Evolutionary conservation across 768 basidiomycete genomes (phyloP).

Genomic region (Serendipita indica): DNA sequence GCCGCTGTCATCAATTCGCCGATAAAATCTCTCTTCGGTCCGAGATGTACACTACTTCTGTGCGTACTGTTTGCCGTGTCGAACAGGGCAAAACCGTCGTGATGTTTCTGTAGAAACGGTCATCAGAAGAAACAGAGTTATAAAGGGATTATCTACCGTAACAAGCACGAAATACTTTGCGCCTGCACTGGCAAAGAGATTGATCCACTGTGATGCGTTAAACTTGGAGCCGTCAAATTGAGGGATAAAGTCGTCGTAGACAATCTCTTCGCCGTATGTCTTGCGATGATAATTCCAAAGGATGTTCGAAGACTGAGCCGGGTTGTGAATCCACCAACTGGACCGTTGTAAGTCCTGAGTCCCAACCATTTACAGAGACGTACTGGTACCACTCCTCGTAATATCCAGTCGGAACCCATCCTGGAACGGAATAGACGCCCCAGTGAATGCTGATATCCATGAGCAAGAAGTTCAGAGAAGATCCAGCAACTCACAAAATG

Average conservation of each 20-base stretch:
- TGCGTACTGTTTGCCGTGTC: conserved; percentile 41
- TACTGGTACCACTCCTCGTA: conserved; percentile 48
- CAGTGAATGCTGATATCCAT: conserved; percentile 30
- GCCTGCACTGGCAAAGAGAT: conserved; percentile 39
- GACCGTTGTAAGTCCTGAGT: background rate
- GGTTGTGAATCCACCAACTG: conserved; percentile 29
- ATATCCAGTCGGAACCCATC: conserved; percentile 21
- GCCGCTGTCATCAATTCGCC: conserved; percentile 36
- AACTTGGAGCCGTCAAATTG: conserved; percentile 39
- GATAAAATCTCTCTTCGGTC: conserved; percentile 38
- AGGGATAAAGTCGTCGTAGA: conserved; percentile 45
- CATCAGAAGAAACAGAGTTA: background rate
- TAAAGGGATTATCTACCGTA: conserved; percentile 24
- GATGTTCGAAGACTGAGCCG: conserved; percentile 24
- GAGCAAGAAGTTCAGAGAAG: background rate
- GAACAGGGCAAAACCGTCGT: conserved; percentile 41
- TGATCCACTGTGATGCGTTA: conserved; percentile 40
- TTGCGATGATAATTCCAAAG: conserved; percentile 37
- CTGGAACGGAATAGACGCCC: conserved; percentile 19
- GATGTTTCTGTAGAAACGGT: conserved; percentile 35
- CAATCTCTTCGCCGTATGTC: conserved; percentile 32
- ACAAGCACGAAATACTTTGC: conserved; percentile 49
- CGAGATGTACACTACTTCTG: conserved; percentile 33
- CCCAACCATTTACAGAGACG: conserved; percentile 16
- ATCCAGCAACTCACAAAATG: conserved; percentile 31